Base-by-base conservation (phyloP, 805 yeast genomes). In the Sugiyamaella floridensis region DNA sequence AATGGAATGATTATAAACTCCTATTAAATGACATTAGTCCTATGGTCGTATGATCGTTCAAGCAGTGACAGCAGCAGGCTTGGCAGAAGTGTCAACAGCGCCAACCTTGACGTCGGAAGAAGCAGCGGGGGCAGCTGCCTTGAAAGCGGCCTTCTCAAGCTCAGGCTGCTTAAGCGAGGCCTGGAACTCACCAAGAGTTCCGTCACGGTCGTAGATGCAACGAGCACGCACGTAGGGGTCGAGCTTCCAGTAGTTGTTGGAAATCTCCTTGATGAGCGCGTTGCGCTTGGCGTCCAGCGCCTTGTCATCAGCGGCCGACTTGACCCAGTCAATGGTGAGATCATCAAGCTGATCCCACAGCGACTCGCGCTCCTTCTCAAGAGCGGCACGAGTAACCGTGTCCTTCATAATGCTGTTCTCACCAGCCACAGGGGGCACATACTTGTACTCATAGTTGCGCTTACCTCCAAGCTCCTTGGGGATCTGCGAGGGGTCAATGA, bases 211-310 rank as follows among this genome's bases (percentile, higher is more conserved):
- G 63, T 81, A 87, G 42, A 82, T 71, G 41, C 89, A 81, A 58
- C 89, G 82, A 43, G 85, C 81, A 68, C 99, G 82, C 47, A 89
- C 68, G 58, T 85, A 89, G 1, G 93, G 92, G 64, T 93, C 98
- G 51, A 87, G 68, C 47, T 71, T 66, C 64, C 79, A 76, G 70
- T 85, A 90, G 64, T 86, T 86, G 28, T 75, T 70, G 8, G 83
- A 72, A 47, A 92, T 64, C 55, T 77, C 69, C 49, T 69, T 69
- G 51, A 83, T 79, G 26, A 85, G 52, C 29, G 68, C 67, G 14
- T 80, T 55, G 49, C 63, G 54, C 49, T 58, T 49, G 51, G 81
- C 84, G 34, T 73, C 68, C 64, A 79, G 72, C 55, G 76, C 76
- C 49, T 68, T 62, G 12, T 72, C 71, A 50, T 81, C 77, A 11